A percentile compares a stretch with the other conserved stretches of the same genome.
Evolutionary conservation across 139 green algal genomes (phyloP).

Genomic region (Chlorella sp.): DNA sequence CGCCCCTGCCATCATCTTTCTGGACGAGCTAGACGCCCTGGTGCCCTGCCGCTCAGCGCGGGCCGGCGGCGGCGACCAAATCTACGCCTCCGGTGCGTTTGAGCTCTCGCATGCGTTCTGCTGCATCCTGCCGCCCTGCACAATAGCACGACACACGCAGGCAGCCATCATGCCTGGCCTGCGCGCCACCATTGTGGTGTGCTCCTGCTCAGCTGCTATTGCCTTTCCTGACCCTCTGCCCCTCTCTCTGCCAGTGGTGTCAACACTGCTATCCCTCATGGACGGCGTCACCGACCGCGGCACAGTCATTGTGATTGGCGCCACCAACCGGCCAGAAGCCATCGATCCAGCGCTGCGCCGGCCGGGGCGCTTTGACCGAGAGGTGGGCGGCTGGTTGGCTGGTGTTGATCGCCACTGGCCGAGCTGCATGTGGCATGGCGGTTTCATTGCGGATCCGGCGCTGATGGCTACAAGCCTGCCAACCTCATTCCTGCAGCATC

Average conservation of each 20-base stretch:
- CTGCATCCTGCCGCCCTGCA: too few species aligned
- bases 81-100: slow-evolving; percentile 67
- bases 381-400: slow-evolving; percentile 62
- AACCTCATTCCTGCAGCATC: too few species aligned
- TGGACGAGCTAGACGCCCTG: slow-evolving; percentile 90
- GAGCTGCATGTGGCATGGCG: too few species aligned
- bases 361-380: slow-evolving; percentile 81
- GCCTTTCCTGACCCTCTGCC: neutral
- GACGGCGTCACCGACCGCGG: slow-evolving; percentile 80
- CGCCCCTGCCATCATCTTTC: slow-evolving; percentile 85
- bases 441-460: too few species aligned
- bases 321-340: slow-evolving; percentile 82
- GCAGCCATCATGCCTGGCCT: too few species aligned
- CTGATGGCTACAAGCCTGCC: too few species aligned
- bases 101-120: too few species aligned
- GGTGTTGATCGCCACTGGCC: neutral
- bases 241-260: slow-evolving; percentile 66
- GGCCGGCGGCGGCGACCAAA: slow-evolving; percentile 56
- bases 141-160: too few species aligned
- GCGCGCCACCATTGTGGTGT: too few species aligned
- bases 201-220: neutral
- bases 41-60: slow-evolving; percentile 50
- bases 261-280: slow-evolving; percentile 92
- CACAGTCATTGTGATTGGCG: slow-evolving; percentile 82
- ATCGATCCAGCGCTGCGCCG: slow-evolving; percentile 81